Conservation (phyloP, 2,329 filamentous ascomycete species). For the Fusarium transvaalense region DNA sequence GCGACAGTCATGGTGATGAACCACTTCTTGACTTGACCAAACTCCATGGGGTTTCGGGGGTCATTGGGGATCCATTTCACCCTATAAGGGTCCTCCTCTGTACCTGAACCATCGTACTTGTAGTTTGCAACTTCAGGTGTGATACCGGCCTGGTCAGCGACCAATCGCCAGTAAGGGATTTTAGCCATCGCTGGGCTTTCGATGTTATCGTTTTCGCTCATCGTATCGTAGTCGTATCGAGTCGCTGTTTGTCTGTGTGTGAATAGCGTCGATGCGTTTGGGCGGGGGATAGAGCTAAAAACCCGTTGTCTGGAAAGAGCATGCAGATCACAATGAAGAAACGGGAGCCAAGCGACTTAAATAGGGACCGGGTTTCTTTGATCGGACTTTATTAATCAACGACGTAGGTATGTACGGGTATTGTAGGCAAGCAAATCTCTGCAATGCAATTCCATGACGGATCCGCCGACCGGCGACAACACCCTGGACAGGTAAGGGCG, state of each 20-base stretch:
- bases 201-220: slow-evolving; percentile 34
- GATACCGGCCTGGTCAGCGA: slow-evolving; percentile 35
- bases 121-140: slow-evolving; percentile 36
- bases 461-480: slow-evolving; percentile 29
- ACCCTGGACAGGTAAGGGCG: slow-evolving; percentile 15
- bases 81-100: slow-evolving; percentile 35
- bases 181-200: slow-evolving; percentile 32
- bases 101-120: slow-evolving; percentile 40
- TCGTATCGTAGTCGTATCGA: slow-evolving; percentile 13
- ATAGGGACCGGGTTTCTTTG: slow-evolving; percentile 9
- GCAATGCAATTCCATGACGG: slow-evolving; percentile 23
- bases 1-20: slow-evolving; percentile 42
- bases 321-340: slow-evolving; percentile 8
- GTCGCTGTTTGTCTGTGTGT: background rate
- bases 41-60: slow-evolving; percentile 36
- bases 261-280: slow-evolving; percentile 9
- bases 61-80: slow-evolving; percentile 43
- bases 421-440: slow-evolving; percentile 23
- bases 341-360: slow-evolving; percentile 26
- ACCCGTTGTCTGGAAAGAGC: slow-evolving; percentile 4
- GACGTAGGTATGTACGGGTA: slow-evolving; percentile 7
- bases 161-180: slow-evolving; percentile 40
- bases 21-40: slow-evolving; percentile 35
- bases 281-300: background rate
- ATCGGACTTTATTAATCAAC: slow-evolving; percentile 22